Evolutionary conservation across 2,329 filamentous ascomycete species (phyloP).

Genomic region (Penicillium corylophilum): DNA sequence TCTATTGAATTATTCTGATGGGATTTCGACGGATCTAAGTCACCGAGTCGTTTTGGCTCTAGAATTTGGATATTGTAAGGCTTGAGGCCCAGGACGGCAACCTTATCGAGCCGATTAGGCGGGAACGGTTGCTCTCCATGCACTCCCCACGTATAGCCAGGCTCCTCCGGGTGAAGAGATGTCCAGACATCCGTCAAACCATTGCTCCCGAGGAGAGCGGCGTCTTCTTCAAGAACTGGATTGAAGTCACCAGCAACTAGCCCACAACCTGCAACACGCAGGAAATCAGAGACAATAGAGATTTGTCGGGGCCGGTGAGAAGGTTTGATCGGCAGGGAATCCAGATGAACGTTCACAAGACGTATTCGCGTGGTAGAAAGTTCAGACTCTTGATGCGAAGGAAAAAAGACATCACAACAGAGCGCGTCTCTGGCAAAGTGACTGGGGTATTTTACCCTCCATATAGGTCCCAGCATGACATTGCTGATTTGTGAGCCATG

Average conservation of each 20-base stretch:
- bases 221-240: constrained; percentile 38
- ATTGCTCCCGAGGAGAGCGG: constrained; percentile 30
- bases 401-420: constrained; percentile 11
- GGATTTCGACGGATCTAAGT: not conserved
- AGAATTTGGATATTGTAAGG: constrained; percentile 1
- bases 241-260: constrained; percentile 46
- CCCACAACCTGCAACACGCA: constrained; percentile 28
- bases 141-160: constrained; percentile 42
- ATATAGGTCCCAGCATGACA: constrained; percentile 30
- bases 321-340: constrained; percentile 32
- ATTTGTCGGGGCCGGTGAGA: constrained; percentile 35
- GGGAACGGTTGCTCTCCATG: constrained; percentile 35
- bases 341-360: constrained; percentile 44
- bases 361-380: constrained; percentile 19
- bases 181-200: constrained; percentile 39
- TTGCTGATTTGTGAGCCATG: not conserved
- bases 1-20: not conserved
- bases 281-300: constrained; percentile 23
- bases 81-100: constrained; percentile 32
- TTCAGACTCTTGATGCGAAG: not conserved
- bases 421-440: constrained; percentile 21
- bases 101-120: constrained; percentile 39
- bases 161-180: constrained; percentile 25
- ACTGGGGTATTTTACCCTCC: constrained; percentile 32
- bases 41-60: not conserved